Conservation (phyloP, 495 filamentous ascomycete genomes). For the Aspergillus hancockii region DNA sequence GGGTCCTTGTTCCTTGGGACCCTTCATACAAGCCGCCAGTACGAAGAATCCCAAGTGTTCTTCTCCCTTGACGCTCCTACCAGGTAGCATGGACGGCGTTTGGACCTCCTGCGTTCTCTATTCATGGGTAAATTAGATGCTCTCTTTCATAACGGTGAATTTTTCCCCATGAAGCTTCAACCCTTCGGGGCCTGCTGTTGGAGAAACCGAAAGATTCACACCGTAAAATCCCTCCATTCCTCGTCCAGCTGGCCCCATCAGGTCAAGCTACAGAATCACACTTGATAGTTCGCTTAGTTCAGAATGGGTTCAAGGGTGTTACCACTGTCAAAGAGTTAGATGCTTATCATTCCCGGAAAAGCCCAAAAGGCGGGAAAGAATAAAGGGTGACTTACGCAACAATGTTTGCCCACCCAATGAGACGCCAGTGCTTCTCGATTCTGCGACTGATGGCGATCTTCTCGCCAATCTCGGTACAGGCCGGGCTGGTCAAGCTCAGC, state of each 20-base stretch:
- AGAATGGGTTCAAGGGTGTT: slow-evolving; percentile 54
- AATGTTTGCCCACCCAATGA: slow-evolving; percentile 97
- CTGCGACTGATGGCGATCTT: slow-evolving; percentile 94
- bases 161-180: slow-evolving; percentile 12
- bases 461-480: slow-evolving; percentile 91
- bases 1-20: slow-evolving; percentile 13
- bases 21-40: slow-evolving; percentile 8
- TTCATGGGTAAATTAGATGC: slow-evolving; percentile 33
- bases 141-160: slow-evolving; percentile 40
- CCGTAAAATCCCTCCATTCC: slow-evolving; percentile 2
- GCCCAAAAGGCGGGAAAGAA: not conserved
- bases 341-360: slow-evolving; percentile 1
- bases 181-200: slow-evolving; percentile 14
- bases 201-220: slow-evolving; percentile 5
- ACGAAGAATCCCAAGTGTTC: slow-evolving; percentile 11
- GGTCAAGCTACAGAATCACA: slow-evolving; percentile 16
- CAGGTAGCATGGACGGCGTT: slow-evolving; percentile 17
- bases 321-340: slow-evolving; percentile 41
- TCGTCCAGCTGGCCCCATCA: slow-evolving; percentile 15
- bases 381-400: slow-evolving; percentile 56
- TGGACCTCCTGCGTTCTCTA: slow-evolving; percentile 31
- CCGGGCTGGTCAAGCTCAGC: slow-evolving; percentile 81
- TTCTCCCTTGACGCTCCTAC: slow-evolving; percentile 10
- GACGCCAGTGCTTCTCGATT: slow-evolving; percentile 99
- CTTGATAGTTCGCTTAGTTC: slow-evolving; percentile 35